phyloP scores from a whole-genome alignment of 2,329 filamentous ascomycete species.

The Botrytis hyacinthi region DNA sequence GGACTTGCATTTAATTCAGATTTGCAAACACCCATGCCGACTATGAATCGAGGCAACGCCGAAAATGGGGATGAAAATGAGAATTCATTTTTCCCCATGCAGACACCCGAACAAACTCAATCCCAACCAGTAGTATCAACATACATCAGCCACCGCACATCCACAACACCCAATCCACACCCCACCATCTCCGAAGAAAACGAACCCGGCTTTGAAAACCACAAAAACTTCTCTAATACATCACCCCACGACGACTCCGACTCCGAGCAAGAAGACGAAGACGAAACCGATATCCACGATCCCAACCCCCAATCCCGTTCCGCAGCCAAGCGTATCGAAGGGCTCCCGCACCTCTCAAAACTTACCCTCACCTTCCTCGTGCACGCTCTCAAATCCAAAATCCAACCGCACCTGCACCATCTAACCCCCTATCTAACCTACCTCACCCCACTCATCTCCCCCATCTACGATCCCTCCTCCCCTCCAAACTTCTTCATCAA shows the following conservation, averaged over 20 bases:
- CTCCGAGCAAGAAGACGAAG: background rate
- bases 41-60: slow-evolving; percentile 36
- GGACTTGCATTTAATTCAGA: slow-evolving; percentile 35
- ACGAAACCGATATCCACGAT: background rate
- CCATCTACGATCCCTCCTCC: slow-evolving; percentile 37
- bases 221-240: background rate
- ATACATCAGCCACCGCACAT: slow-evolving; percentile 1
- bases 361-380: slow-evolving; percentile 18
- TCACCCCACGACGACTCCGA: background rate
- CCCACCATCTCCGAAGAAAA: background rate
- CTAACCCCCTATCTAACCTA: slow-evolving; percentile 10
- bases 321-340: slow-evolving; percentile 8
- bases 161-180: background rate
- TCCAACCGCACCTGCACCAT: background rate
- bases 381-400: background rate
- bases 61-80: background rate
- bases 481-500: slow-evolving; percentile 47
- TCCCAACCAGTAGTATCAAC: background rate
- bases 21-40: slow-evolving; percentile 24
- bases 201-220: background rate
- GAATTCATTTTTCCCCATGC: background rate
- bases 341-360: slow-evolving; percentile 19
- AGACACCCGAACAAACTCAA: background rate
- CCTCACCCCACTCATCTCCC: slow-evolving; percentile 26
- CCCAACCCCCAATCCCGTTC: background rate